phyloP scores from a whole-genome alignment of 2,329 filamentous ascomycete genomes.

The Cladosporium austrohemisphaericum region DNA sequence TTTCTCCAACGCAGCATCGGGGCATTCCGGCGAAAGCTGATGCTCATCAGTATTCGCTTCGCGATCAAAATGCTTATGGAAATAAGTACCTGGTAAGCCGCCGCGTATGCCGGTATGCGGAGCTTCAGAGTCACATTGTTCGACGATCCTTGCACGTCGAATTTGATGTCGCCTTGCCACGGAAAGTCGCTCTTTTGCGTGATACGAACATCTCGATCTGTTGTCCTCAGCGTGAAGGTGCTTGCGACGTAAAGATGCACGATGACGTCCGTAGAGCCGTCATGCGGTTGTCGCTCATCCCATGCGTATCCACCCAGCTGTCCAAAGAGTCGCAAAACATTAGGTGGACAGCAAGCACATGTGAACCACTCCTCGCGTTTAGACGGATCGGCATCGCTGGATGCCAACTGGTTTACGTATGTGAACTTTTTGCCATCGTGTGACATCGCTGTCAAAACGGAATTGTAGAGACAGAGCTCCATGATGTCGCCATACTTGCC shows the following conservation, averaged over 20 bases:
- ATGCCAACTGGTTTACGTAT: slow-evolving; percentile 60
- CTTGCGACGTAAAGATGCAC: slow-evolving; percentile 57
- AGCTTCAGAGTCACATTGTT: slow-evolving; percentile 43
- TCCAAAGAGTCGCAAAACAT: slow-evolving; percentile 54
- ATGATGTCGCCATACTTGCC: slow-evolving; percentile 55
- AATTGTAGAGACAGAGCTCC: slow-evolving; percentile 60
- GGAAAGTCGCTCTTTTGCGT: slow-evolving; percentile 55
- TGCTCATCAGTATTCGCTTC: not conserved
- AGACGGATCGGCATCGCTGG: slow-evolving; percentile 49
- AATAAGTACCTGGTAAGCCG: slow-evolving; percentile 28
- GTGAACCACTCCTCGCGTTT: slow-evolving; percentile 56
- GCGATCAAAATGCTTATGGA: not conserved
- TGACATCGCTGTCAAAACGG: slow-evolving; percentile 56
- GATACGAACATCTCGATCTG: slow-evolving; percentile 38
- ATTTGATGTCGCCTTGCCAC: slow-evolving; percentile 52
- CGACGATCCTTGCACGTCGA: slow-evolving; percentile 27
- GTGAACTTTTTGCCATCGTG: slow-evolving; percentile 56
- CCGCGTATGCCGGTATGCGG: slow-evolving; percentile 54
- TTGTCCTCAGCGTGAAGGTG: slow-evolving; percentile 40
- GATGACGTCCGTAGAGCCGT: slow-evolving; percentile 42
- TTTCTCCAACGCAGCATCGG: slow-evolving; percentile 35
- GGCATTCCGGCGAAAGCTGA: slow-evolving; percentile 37
- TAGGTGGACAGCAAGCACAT: slow-evolving; percentile 59
- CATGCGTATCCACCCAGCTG: slow-evolving; percentile 57
- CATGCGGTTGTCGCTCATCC: slow-evolving; percentile 28